Evolutionary conservation across 148 eudicot species (phyloP).

Genomic region (Vaccinium myrtillus): DNA sequence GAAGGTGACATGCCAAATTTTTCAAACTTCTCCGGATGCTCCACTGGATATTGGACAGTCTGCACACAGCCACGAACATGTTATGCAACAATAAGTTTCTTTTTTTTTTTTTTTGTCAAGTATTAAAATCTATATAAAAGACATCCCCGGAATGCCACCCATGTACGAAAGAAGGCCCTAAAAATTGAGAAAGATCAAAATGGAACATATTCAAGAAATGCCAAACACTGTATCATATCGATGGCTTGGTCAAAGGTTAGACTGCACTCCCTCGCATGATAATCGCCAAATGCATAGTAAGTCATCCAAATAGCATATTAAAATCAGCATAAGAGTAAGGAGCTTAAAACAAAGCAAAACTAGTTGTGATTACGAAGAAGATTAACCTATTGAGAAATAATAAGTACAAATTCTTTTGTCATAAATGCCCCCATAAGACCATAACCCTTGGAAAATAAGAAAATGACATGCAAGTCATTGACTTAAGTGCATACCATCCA

Average conservation of each 20-base stretch:
- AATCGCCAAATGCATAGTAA: neutral
- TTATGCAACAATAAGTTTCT: neutral
- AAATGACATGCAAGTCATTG: neutral
- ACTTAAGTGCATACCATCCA: slow-evolving; percentile 17
- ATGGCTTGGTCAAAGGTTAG: no score
- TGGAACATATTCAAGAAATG: no score
- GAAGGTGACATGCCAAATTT: slow-evolving; percentile 7
- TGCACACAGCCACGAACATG: neutral
- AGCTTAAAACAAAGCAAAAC: neutral
- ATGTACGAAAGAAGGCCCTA: no score
- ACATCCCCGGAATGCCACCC: no score
- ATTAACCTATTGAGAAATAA: neutral
- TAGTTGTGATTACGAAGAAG: neutral
- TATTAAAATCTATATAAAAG: no score
- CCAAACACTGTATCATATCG: no score
- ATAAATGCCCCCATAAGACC: no score
- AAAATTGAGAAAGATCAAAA: no score
- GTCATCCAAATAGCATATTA: neutral
- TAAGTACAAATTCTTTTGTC: neutral
- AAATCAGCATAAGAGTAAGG: neutral
- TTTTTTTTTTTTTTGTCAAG: no score
- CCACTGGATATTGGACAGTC: slow-evolving; percentile 12
- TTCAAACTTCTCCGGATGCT: slow-evolving; percentile 4
- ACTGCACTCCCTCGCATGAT: no score
- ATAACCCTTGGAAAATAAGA: no score